Evolutionary conservation across 108 stramenopile species (phyloP).

Genomic region (Heterococcus sp.): DNA sequence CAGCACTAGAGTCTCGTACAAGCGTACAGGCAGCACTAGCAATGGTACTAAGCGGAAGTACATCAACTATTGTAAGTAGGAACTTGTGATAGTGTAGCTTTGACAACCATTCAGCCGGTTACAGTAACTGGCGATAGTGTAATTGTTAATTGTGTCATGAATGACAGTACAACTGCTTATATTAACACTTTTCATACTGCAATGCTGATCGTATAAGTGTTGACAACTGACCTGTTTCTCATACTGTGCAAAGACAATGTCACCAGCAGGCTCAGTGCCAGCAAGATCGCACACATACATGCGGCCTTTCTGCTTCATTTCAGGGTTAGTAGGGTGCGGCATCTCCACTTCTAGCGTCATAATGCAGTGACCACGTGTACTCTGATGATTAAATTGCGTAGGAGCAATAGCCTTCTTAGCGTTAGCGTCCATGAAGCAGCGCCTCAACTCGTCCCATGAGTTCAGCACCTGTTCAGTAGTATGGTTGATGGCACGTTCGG

Average conservation of each 20-base stretch:
- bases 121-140: background rate
- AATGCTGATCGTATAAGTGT: no score
- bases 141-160: background rate
- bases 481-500: constrained; percentile 66
- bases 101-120: background rate
- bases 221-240: constrained; percentile 48
- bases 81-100: no score
- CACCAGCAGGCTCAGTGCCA: constrained; percentile 66
- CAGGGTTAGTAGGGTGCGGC: constrained; percentile 52
- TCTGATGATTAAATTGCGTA: constrained; percentile 61
- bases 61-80: no score
- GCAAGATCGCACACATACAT: constrained; percentile 66
- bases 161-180: no score
- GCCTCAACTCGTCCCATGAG: constrained; percentile 34
- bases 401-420: constrained; percentile 63
- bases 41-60: no score
- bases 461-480: constrained; percentile 50
- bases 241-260: constrained; percentile 62
- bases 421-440: constrained; percentile 48
- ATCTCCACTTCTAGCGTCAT: constrained; percentile 66
- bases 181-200: no score
- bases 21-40: no score
- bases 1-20: no score
- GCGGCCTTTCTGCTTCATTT: constrained; percentile 58
- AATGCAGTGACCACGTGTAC: constrained; percentile 65